phyloP scores from a whole-genome alignment of 2,329 filamentous ascomycete species.

The Sarocladiaceae sp. region DNA sequence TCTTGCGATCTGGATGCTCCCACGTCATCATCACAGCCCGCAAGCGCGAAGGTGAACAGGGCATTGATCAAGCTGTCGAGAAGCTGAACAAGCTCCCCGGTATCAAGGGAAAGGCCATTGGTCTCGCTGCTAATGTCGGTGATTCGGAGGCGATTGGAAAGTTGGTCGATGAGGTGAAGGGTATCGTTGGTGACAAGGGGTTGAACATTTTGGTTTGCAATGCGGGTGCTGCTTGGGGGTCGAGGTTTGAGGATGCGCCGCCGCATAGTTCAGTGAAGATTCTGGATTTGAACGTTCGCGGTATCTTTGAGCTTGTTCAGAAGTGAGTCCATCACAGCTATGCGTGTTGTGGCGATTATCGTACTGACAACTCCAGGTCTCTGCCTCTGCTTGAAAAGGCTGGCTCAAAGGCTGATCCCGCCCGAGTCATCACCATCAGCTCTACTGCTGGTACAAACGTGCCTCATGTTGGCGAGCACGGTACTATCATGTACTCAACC shows the following conservation, averaged over 20 bases:
- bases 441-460: conserved; percentile 62
- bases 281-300: conserved; percentile 67
- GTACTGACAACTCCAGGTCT: conserved; percentile 16
- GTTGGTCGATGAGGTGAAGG: conserved; percentile 51
- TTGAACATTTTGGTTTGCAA: conserved; percentile 69
- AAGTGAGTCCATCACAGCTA: conserved; percentile 31
- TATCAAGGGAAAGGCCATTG: conserved; percentile 54
- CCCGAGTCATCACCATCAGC: conserved; percentile 61
- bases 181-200: conserved; percentile 50
- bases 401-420: conserved; percentile 40
- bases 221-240: conserved; percentile 68
- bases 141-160: conserved; percentile 57
- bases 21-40: conserved; percentile 71
- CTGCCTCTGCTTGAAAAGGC: conserved; percentile 41
- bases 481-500: conserved; percentile 62
- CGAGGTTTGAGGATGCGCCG: conserved; percentile 59
- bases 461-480: conserved; percentile 54
- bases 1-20: conserved; percentile 66
- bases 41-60: conserved; percentile 56
- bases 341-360: background rate
- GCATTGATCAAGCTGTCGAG: conserved; percentile 55
- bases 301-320: conserved; percentile 64
- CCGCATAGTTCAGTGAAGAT: conserved; percentile 60
- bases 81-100: conserved; percentile 60
- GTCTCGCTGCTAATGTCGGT: conserved; percentile 62